phyloP scores from a whole-genome alignment of 768 basidiomycete species.

The Cyclocybe cylindracea region DNA sequence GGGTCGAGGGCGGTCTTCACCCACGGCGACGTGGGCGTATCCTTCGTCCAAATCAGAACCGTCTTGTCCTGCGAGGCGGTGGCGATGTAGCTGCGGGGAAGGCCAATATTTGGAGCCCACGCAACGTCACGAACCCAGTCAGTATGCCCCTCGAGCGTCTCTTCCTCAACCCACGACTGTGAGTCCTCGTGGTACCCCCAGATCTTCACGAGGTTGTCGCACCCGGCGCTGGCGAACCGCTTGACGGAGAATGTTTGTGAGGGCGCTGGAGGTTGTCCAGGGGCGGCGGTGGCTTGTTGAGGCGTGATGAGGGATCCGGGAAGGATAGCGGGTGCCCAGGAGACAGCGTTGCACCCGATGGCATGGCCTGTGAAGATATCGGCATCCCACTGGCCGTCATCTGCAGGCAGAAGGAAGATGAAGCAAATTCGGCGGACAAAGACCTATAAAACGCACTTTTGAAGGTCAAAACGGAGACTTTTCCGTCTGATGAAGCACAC shows the following conservation, averaged over 20 bases:
- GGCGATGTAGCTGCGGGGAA: slow-evolving; percentile 93
- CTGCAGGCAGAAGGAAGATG: slow-evolving; percentile 38
- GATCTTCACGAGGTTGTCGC: slow-evolving; percentile 93
- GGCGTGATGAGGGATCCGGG: slow-evolving; percentile 84
- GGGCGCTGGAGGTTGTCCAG: slow-evolving; percentile 43
- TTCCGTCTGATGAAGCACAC: slow-evolving; percentile 96
- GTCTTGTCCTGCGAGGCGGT: slow-evolving; percentile 94
- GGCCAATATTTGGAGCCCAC: slow-evolving; percentile 96
- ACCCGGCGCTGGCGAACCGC: slow-evolving; percentile 94
- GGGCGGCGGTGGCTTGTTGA: slow-evolving; percentile 48
- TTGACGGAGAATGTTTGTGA: slow-evolving; percentile 64
- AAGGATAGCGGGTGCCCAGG: slow-evolving; percentile 92
- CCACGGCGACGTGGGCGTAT: slow-evolving; percentile 74
- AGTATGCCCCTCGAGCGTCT: slow-evolving; percentile 86
- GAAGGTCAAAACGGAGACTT: slow-evolving; percentile 94
- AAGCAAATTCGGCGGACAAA: background rate
- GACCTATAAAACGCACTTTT: slow-evolving; percentile 66
- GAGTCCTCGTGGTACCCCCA: slow-evolving; percentile 90
- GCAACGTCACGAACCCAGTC: slow-evolving; percentile 99
- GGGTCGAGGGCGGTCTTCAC: slow-evolving; percentile 80
- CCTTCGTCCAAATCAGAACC: slow-evolving; percentile 91
- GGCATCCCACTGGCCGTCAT: slow-evolving; percentile 95
- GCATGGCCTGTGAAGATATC: slow-evolving; percentile 96
- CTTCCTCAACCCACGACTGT: slow-evolving; percentile 90
- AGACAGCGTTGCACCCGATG: slow-evolving; percentile 95